phyloP scores from a whole-genome alignment of 176 grass and related monocot species.

The Oryza rufipogon region DNA sequence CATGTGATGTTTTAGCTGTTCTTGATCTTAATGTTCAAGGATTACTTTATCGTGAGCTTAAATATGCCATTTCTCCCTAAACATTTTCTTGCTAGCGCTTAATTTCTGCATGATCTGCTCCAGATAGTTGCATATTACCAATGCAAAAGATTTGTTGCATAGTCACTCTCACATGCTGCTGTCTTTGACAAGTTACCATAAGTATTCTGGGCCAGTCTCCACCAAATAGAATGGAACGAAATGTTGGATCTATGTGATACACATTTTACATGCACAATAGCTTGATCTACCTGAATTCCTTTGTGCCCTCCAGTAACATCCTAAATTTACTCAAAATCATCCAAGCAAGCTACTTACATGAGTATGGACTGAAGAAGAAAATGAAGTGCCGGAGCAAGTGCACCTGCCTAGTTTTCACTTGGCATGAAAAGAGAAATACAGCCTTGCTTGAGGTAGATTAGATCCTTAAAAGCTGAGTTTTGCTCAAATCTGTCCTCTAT shows the following conservation, averaged over 20 bases:
- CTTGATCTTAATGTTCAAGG: neutral
- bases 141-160: slow-evolving; percentile 8
- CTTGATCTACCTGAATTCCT: slow-evolving; percentile 20
- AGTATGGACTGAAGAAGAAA: neutral
- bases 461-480: slow-evolving; percentile 14
- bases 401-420: slow-evolving; percentile 10
- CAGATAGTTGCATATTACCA: slow-evolving; percentile 9
- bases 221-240: slow-evolving; percentile 27
- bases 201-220: neutral
- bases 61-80: neutral
- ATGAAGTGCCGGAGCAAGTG: neutral
- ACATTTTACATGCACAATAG: neutral
- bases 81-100: neutral
- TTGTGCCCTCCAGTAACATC: neutral
- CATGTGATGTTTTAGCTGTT: neutral
- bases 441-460: slow-evolving; percentile 12
- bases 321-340: neutral
- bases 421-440: neutral
- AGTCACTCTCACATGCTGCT: neutral
- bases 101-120: slow-evolving; percentile 28
- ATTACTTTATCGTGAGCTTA: slow-evolving; percentile 1
- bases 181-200: slow-evolving; percentile 2
- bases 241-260: neutral
- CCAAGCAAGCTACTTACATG: neutral
- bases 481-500: slow-evolving; percentile 17